Percentiles rank a stretch among this genome's conserved stretches.
Evolutionary conservation across 306 rosid genomes (phyloP).

Genomic region (Heteromeles arbutifolia): DNA sequence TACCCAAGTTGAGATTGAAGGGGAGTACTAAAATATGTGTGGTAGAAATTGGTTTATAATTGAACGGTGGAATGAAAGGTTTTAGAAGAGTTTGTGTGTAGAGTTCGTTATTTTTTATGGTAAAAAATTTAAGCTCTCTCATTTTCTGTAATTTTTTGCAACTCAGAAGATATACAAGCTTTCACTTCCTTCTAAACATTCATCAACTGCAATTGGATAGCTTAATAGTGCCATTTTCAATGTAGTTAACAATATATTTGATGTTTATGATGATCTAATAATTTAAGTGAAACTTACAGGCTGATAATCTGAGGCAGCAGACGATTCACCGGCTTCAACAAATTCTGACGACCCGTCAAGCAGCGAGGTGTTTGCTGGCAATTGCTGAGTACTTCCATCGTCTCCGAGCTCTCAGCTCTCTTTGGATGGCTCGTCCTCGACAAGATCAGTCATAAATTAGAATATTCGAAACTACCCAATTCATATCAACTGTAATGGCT

Average conservation of each 20-base stretch:
- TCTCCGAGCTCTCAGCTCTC: constrained; percentile 80
- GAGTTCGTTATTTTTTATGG: too few relatives aligned
- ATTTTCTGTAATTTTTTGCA: too few relatives aligned
- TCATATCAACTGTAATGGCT: not conserved
- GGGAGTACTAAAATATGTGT: too few relatives aligned
- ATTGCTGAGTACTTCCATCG: constrained; percentile 86
- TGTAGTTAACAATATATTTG: not conserved
- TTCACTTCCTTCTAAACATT: too few relatives aligned
- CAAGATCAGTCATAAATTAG: constrained; percentile 36
- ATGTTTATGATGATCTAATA: not conserved
- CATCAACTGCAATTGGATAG: too few relatives aligned
- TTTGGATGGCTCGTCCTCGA: constrained; percentile 83
- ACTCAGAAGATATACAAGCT: too few relatives aligned
- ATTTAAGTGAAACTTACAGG: constrained; percentile 41
- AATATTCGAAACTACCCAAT: not conserved
- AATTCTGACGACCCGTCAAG: constrained; percentile 73
- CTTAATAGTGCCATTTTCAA: too few relatives aligned
- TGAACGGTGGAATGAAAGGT: too few relatives aligned
- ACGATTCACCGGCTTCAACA: constrained; percentile 64
- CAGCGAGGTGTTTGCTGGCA: constrained; percentile 80
- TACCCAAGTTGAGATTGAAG: too few relatives aligned
- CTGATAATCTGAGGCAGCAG: constrained; percentile 72
- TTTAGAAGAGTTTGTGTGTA: too few relatives aligned
- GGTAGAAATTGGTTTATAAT: too few relatives aligned
- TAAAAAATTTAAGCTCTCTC: too few relatives aligned